A percentile compares a stretch with the other conserved stretches of the same genome.
Evolutionary conservation across 768 basidiomycete species (phyloP).

Genomic region (Mycena albidolilacea): DNA sequence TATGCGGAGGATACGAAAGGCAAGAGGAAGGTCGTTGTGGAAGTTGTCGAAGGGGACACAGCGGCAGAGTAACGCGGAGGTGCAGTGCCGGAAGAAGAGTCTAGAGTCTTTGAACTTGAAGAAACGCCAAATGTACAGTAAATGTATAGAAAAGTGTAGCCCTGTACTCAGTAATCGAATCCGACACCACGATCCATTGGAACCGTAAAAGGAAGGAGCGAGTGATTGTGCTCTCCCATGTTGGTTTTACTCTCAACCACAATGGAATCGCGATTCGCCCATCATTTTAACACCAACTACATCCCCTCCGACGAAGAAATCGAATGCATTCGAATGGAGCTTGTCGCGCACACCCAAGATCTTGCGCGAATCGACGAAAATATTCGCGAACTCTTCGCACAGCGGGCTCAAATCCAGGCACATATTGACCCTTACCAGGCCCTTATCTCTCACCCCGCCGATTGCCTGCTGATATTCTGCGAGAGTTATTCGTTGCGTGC

Average conservation of each 20-base stretch:
- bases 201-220: too few relatives aligned
- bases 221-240: too few relatives aligned
- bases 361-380: not conserved
- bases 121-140: too few relatives aligned
- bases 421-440: not conserved
- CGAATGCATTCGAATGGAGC: not conserved
- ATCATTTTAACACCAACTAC: not conserved
- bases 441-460: not conserved
- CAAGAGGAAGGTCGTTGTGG: slow-evolving; percentile 58
- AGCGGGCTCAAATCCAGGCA: not conserved
- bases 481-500: not conserved
- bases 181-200: too few relatives aligned
- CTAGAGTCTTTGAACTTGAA: too few relatives aligned
- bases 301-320: slow-evolving; percentile 1
- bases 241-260: too few relatives aligned
- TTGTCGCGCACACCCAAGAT: not conserved
- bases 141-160: too few relatives aligned
- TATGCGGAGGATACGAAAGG: slow-evolving; percentile 84
- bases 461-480: not conserved
- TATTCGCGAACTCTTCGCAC: not conserved
- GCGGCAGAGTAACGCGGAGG: not conserved
- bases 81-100: not conserved
- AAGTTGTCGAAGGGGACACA: slow-evolving; percentile 34
- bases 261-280: not conserved
- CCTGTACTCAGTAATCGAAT: too few relatives aligned